phyloP scores from a whole-genome alignment of 139 green algal species.

The Zygnema circumcarinatum region DNA sequence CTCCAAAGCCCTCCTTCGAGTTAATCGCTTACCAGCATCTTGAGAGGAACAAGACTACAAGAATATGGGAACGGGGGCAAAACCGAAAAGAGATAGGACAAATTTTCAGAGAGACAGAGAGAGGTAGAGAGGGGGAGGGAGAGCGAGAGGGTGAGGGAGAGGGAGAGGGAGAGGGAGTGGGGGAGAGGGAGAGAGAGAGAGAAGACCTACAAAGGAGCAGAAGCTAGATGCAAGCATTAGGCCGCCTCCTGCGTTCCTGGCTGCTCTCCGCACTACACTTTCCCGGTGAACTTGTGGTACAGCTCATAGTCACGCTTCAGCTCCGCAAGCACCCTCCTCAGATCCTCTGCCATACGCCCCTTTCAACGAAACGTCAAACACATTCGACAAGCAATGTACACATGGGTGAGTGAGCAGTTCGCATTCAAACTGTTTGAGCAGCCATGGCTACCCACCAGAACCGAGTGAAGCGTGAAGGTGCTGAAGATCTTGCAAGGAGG shows the following conservation, averaged over 20 bases:
- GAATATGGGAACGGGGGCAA: too few relatives aligned
- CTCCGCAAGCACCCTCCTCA: neutral
- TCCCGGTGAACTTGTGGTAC: neutral
- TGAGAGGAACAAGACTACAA: too few relatives aligned
- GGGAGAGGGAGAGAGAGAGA: neutral
- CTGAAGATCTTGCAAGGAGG: neutral
- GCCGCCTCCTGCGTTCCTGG: too few relatives aligned
- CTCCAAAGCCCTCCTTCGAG: too few relatives aligned
- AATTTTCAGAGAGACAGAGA: too few relatives aligned
- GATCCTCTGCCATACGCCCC: neutral
- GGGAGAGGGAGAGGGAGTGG: neutral
- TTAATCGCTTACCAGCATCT: too few relatives aligned
- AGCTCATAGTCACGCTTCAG: neutral
- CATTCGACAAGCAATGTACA: too few relatives aligned
- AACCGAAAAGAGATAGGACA: too few relatives aligned
- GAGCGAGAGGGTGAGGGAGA: neutral
- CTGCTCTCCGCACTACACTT: neutral
- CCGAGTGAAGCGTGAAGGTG: conserved; percentile 10
- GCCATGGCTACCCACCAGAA: neutral
- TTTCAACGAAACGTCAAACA: neutral
- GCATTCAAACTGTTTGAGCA: too few relatives aligned
- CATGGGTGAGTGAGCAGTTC: too few relatives aligned
- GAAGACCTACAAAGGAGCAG: neutral
- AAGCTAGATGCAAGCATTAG: neutral
- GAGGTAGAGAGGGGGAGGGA: neutral